Percentiles rank a stretch among this genome's conserved stretches.
Conservation (phyloP, 495 filamentous ascomycete species). For the Terfezia boudieri region DNA sequence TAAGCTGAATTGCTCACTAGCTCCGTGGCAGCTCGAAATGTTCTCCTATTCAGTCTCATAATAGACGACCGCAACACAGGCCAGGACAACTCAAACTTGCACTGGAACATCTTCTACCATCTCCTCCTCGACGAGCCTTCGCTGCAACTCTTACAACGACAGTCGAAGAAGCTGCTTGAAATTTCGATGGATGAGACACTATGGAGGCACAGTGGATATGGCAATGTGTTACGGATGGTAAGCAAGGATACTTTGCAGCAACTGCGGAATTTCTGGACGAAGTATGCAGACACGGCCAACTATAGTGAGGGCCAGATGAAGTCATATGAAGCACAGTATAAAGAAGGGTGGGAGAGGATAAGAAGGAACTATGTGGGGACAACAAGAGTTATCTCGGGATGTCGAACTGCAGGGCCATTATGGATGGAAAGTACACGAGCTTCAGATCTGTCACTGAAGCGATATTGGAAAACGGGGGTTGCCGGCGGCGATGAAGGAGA, state of each 20-base stretch:
- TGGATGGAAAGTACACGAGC: slow-evolving; percentile 1
- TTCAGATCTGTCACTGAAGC: neutral
- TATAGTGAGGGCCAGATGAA: neutral
- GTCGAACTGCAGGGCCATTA: slow-evolving; percentile 10
- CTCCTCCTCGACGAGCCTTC: slow-evolving; percentile 23
- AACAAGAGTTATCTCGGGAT: neutral
- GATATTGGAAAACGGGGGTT: slow-evolving; percentile 11
- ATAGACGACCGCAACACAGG: slow-evolving; percentile 18
- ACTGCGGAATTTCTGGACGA: slow-evolving; percentile 9
- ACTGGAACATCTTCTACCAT: slow-evolving; percentile 37
- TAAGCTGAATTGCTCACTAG: slow-evolving; percentile 3
- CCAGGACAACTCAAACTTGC: slow-evolving; percentile 5
- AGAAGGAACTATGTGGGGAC: neutral
- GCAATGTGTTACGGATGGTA: slow-evolving; percentile 14
- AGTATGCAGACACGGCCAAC: slow-evolving; percentile 6
- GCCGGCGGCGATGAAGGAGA: slow-evolving; percentile 4
- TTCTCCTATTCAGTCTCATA: slow-evolving; percentile 27
- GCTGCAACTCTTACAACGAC: slow-evolving; percentile 11
- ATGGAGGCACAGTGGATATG: slow-evolving; percentile 18
- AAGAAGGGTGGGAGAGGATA: neutral
- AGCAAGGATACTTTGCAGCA: slow-evolving; percentile 14
- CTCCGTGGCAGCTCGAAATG: slow-evolving; percentile 26
- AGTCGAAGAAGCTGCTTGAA: slow-evolving; percentile 16
- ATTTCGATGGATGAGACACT: neutral
- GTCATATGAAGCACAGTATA: slow-evolving; percentile 4